Percentiles rank a stretch among this genome's conserved stretches.
Conservation (phyloP, 306 rosid genomes). For the Cyclanthera cordifolia region DNA sequence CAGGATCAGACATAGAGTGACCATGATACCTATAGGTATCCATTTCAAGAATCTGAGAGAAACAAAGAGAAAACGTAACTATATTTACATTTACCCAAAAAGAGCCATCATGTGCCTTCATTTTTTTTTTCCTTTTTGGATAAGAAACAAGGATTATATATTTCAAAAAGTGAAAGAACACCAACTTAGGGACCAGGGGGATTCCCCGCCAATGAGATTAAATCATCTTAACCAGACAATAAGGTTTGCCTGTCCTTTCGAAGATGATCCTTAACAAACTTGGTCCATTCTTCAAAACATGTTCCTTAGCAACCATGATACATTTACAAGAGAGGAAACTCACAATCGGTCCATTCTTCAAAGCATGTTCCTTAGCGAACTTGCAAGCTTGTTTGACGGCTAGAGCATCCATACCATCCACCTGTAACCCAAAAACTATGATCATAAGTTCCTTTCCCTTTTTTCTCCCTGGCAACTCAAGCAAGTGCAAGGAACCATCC, state of each 20-base stretch:
- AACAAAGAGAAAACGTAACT: slow-evolving; percentile 12
- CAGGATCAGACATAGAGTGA: slow-evolving; percentile 99
- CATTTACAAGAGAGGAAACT: slow-evolving; percentile 26
- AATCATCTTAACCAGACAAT: neutral
- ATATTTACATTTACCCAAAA: slow-evolving; percentile 6
- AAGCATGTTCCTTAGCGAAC: slow-evolving; percentile 85
- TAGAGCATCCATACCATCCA: slow-evolving; percentile 95
- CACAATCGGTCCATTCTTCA: slow-evolving; percentile 93
- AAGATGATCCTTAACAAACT: slow-evolving; percentile 74
- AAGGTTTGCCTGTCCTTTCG: slow-evolving; percentile 74
- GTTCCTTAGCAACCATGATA: neutral
- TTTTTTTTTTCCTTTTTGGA: neutral
- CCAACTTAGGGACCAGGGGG: neutral
- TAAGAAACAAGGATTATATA: neutral
- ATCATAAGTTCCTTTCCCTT: neutral
- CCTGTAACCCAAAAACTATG: slow-evolving; percentile 33
- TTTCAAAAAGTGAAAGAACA: neutral
- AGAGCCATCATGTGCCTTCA: neutral
- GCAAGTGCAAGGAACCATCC: neutral
- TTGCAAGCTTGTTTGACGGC: slow-evolving; percentile 94
- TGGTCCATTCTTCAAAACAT: slow-evolving; percentile 17
- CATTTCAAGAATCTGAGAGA: slow-evolving; percentile 83
- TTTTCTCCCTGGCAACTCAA: neutral
- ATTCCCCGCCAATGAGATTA: neutral
- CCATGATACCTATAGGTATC: slow-evolving; percentile 98